Evolutionary conservation across 352 stramenopile genomes (phyloP).

Genomic region (Phytophthora uliginosa): DNA sequence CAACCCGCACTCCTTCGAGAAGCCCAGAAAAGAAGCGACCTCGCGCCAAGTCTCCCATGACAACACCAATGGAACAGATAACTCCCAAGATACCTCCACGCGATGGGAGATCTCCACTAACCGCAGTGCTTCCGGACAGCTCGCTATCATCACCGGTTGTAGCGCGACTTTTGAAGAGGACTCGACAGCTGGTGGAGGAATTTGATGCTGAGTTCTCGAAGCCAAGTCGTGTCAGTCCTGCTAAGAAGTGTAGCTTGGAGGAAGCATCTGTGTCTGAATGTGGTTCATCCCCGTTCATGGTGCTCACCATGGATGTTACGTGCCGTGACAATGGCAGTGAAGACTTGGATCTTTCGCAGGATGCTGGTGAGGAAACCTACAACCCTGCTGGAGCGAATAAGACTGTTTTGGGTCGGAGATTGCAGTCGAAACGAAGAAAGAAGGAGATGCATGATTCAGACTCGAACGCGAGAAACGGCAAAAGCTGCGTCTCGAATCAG

Average conservation of each 20-base stretch:
- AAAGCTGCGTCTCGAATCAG: background rate
- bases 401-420: background rate
- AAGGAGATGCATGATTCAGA: constrained; percentile 11
- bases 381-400: background rate
- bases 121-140: constrained; percentile 22
- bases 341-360: constrained; percentile 23
- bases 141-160: constrained; percentile 33
- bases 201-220: constrained; percentile 35
- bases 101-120: constrained; percentile 3
- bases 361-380: constrained; percentile 7
- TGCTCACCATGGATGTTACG: constrained; percentile 37
- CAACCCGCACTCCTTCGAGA: constrained; percentile 10
- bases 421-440: constrained; percentile 25
- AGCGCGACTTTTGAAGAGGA: constrained; percentile 35
- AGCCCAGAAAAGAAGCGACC: constrained; percentile 8
- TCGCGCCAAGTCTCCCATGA: background rate
- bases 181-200: constrained; percentile 39
- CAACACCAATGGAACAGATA: constrained; percentile 1
- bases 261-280: background rate
- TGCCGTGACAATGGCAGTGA: constrained; percentile 31
- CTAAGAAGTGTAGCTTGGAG: constrained; percentile 6
- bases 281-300: constrained; percentile 10
- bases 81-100: constrained; percentile 6
- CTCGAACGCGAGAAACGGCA: background rate
- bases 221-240: background rate